Base-by-base conservation (phyloP, 2,329 filamentous ascomycete genomes). In the Cryphonectria carpinicola region DNA sequence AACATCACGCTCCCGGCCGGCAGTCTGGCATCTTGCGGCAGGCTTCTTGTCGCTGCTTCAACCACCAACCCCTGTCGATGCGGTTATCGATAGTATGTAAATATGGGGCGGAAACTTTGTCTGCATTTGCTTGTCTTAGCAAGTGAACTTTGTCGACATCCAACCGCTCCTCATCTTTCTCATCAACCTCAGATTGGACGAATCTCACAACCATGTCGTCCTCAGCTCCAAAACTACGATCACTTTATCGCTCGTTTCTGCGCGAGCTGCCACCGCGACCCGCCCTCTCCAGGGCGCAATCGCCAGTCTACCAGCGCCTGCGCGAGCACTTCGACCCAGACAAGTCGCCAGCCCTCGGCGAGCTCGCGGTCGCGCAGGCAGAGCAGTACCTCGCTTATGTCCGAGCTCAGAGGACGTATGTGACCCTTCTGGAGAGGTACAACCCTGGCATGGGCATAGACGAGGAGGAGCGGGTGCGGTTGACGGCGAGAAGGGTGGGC, bases 361-460 rank as follows among this genome's bases (percentile, higher is more conserved):
- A 79, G 74, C 78, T 75, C 39, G 73, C 74, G 52, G 73, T 75
- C 61, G 73, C 75, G 65, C 77, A 93, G 75, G 91, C 89, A n/a
- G 89, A 93, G 74, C 94, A 98, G 80, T 89, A 94, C 75, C 82
- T 94, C 37, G 87, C 89, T 70, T 98, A 97, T 79, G 86, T 96
- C 28, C 89, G 89, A 76, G 91, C 95, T n/a, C 96, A 99, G 84
- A 86, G 95, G 67, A 88, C 89, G 79, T 98, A 98, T 80, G 87
- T 89, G 37, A 91, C 89, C 22, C 83, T 98, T 60, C 80, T 98
- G 52, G 95, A 98, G 82, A 87, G 95, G 76, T 98, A 99, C 82
- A 98, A 98, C 80, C 94, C 94, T 0, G 94, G 95, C 25, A 93
- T 97, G 89, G 88, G 89, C 75, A 93, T 97, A 91, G 89, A 92